Base-by-base conservation (phyloP, 2,329 filamentous ascomycete species). In the Microsporum audouinii region DNA sequence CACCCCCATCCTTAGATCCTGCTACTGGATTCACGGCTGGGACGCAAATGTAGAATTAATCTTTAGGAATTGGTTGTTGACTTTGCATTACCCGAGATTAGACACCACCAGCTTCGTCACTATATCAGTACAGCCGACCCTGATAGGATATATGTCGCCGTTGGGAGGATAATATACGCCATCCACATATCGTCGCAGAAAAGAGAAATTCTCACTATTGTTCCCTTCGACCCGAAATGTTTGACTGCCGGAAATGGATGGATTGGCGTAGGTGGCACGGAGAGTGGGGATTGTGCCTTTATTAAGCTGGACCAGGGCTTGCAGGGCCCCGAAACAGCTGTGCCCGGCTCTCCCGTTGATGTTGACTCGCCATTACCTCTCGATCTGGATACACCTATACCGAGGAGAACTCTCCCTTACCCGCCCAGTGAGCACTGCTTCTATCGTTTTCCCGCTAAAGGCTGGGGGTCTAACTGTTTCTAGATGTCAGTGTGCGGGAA, bases 161-260 rank as follows among this genome's bases (percentile, higher is more conserved):
- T 85, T 66, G 87, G 88, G 61, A 77, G 80, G 68, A 84, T 90
- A 83, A 87, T 90, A 58, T 87, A 87, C 68, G 81, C 83, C 39
- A 82, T 92, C 61, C 82, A 91, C 68, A 84, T 87, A 62, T 82
- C 76, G 63, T 85, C 82, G 66, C 84, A 79, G 72, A 88, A 85
- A 79, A 86, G 84, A 76, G 88, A 87, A 75, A 87, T 82, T 63
- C 84, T 89, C 72, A 89, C 84, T 59, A 78, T 85, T 34, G 79
- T 91, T 66, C 84, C 80, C 66, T 94, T 86, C 58, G 80, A 84
- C 62, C 82, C 91, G n/a, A 84, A 89, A 75, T 97, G 92, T 73
- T 83, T 96, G 5, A 88, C 89, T n/a, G 88, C 89, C 5, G 87
- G 85, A 59, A 83, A 88, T 68, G 91, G 91, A 59, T 97, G 89